These are phyloP conservation scores for Botrytis aclada DNA, from an alignment of 2,329 filamentous ascomycete species.

Conservation along the genomic window DNA sequence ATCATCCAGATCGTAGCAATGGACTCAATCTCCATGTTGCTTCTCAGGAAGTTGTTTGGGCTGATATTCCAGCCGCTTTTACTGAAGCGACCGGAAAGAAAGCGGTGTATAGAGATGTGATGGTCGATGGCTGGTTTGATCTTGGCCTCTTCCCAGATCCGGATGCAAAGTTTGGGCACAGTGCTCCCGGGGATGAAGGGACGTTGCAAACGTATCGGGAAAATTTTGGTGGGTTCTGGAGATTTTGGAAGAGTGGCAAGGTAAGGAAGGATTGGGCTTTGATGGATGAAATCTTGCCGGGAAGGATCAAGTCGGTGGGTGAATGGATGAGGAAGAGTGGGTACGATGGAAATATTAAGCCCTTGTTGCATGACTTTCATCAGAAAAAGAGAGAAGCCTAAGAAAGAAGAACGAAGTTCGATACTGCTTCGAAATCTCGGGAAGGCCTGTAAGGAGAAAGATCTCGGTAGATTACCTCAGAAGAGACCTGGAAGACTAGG, in stretches of 20 bases:
- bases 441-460: neutral
- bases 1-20: conserved; percentile 27
- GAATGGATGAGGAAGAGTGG: conserved; percentile 30
- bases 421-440: neutral
- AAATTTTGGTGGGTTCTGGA: conserved; percentile 30
- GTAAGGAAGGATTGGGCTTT: conserved; percentile 26
- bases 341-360: conserved; percentile 24
- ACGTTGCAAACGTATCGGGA: conserved; percentile 27
- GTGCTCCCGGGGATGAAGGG: conserved; percentile 20
- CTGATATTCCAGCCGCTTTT: conserved; percentile 23
- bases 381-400: conserved; percentile 11
- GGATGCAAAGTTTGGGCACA: conserved; percentile 27
- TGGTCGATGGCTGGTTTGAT: conserved; percentile 26
- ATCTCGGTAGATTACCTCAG: neutral
- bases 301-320: conserved; percentile 26
- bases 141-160: conserved; percentile 20
- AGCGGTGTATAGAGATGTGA: conserved; percentile 26
- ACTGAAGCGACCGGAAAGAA: conserved; percentile 26
- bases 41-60: conserved; percentile 30
- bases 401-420: neutral
- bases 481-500: neutral
- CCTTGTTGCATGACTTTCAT: conserved; percentile 25
- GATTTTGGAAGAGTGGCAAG: conserved; percentile 26
- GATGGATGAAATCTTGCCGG: conserved; percentile 29
- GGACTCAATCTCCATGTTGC: conserved; percentile 32